Evolutionary conservation across 345 rosid genomes (phyloP).

Genomic region (Mallotus nudiflorus): DNA sequence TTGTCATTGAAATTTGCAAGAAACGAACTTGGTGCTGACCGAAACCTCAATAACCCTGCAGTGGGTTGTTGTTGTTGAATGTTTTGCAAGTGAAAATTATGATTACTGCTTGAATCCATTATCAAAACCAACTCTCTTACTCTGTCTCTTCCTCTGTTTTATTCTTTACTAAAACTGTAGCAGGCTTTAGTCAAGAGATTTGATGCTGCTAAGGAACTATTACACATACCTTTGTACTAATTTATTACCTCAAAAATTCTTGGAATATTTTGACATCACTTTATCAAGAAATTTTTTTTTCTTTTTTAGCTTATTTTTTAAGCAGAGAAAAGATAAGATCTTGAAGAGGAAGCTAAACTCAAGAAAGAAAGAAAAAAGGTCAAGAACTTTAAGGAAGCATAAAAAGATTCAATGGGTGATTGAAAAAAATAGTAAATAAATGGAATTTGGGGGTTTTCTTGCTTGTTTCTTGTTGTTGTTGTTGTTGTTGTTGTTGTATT

Average conservation of each 20-base stretch:
- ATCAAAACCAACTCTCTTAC: slow-evolving; percentile 8
- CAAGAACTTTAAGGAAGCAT: slow-evolving; percentile 8
- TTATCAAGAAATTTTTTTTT: slow-evolving; percentile 24
- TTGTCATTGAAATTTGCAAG: slow-evolving; percentile 38
- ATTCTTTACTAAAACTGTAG: slow-evolving; percentile 8
- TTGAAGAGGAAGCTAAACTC: slow-evolving; percentile 63
- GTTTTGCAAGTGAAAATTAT: slow-evolving; percentile 34
- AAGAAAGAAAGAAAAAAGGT: slow-evolving; percentile 26
- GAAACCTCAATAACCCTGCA: slow-evolving; percentile 75
- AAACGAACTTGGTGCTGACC: slow-evolving; percentile 77
- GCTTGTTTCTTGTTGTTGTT: not conserved
- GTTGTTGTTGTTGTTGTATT: too few relatives aligned
- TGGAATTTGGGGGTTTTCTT: slow-evolving; percentile 9
- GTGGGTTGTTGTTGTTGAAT: slow-evolving; percentile 37
- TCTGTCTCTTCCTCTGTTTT: not conserved
- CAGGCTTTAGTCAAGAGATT: slow-evolving; percentile 18
- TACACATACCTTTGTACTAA: slow-evolving; percentile 15
- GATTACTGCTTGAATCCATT: slow-evolving; percentile 67
- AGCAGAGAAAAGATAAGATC: slow-evolving; percentile 75
- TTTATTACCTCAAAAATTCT: slow-evolving; percentile 21
- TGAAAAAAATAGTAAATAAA: not conserved
- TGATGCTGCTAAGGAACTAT: slow-evolving; percentile 31
- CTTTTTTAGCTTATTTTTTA: slow-evolving; percentile 54
- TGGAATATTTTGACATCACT: slow-evolving; percentile 43
- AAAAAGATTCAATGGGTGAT: slow-evolving; percentile 8